A percentile compares a stretch with the other conserved stretches of the same genome.
phyloP scores from a whole-genome alignment of 768 basidiomycete genomes.

The Boletus vermiculosoides region DNA sequence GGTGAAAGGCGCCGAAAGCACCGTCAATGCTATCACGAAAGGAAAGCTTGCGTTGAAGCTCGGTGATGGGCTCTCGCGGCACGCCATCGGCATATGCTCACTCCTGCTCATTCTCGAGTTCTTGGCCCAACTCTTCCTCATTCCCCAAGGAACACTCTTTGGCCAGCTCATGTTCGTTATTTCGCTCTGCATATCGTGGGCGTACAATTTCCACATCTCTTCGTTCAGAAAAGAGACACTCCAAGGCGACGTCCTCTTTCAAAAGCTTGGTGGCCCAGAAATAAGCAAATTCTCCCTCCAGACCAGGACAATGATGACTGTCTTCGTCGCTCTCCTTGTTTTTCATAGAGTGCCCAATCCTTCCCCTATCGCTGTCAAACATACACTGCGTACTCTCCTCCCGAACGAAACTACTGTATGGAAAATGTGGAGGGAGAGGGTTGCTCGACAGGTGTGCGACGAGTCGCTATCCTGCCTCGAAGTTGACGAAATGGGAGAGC shows the following conservation, averaged over 20 bases:
- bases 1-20: constrained; percentile 28
- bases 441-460: constrained; percentile 9
- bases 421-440: constrained; percentile 22
- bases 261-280: constrained; percentile 10
- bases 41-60: constrained; percentile 26
- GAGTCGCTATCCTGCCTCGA: constrained; percentile 3
- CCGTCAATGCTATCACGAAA: constrained; percentile 30
- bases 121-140: constrained; percentile 32
- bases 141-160: constrained; percentile 33
- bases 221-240: constrained; percentile 25
- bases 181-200: constrained; percentile 35
- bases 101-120: constrained; percentile 31
- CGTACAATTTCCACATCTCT: constrained; percentile 30
- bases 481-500: background rate
- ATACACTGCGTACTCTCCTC: constrained; percentile 10
- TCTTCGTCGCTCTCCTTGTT: constrained; percentile 15
- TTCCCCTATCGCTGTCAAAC: constrained; percentile 1
- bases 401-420: constrained; percentile 25
- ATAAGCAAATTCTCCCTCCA: constrained; percentile 12
- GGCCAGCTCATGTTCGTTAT: constrained; percentile 37
- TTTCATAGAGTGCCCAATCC: constrained; percentile 9
- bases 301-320: constrained; percentile 19
- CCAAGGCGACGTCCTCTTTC: background rate
- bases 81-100: constrained; percentile 25
- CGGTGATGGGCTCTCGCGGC: background rate